Conservation (phyloP, 2,329 filamentous ascomycete genomes). For the Fusarium musae region DNA sequence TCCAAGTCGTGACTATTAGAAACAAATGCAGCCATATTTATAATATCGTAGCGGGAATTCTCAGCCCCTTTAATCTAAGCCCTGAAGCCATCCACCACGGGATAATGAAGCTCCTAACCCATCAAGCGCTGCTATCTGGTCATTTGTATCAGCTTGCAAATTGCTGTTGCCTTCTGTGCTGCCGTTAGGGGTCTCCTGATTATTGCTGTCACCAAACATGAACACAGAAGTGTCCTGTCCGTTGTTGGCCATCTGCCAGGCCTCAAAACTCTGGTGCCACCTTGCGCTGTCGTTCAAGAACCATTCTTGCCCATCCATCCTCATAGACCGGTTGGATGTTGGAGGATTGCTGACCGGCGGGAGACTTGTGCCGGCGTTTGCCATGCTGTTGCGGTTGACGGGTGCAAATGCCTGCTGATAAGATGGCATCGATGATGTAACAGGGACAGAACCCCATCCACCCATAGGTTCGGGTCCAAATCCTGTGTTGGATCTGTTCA, state of each 20-base stretch:
- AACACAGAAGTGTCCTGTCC: conserved; percentile 45
- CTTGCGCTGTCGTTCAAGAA: conserved; percentile 67
- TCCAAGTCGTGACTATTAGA: background rate
- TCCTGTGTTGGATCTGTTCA: conserved; percentile 36
- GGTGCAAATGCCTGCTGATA: conserved; percentile 39
- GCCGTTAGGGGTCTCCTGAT: conserved; percentile 32
- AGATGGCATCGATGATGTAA: conserved; percentile 33
- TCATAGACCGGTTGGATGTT: conserved; percentile 39
- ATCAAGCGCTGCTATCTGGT: conserved; percentile 46
- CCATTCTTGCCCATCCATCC: conserved; percentile 66
- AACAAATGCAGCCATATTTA: background rate
- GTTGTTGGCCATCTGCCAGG: conserved; percentile 57
- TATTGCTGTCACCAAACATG: conserved; percentile 43
- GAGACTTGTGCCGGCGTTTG: conserved; percentile 20
- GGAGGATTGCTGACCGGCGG: conserved; percentile 38
- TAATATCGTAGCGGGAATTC: background rate
- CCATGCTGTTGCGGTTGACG: conserved; percentile 27
- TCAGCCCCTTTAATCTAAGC: conserved; percentile 47
- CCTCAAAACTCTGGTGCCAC: conserved; percentile 68
- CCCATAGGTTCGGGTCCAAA: conserved; percentile 41
- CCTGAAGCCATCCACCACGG: conserved; percentile 50
- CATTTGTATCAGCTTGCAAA: conserved; percentile 37
- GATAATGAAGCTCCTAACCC: conserved; percentile 48
- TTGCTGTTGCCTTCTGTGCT: conserved; percentile 28
- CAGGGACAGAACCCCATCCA: conserved; percentile 41